Percentiles rank a stretch among this genome's conserved stretches.
Conservation (phyloP, 1,284 basidiomycete genomes). For the Pascua sp. region DNA sequence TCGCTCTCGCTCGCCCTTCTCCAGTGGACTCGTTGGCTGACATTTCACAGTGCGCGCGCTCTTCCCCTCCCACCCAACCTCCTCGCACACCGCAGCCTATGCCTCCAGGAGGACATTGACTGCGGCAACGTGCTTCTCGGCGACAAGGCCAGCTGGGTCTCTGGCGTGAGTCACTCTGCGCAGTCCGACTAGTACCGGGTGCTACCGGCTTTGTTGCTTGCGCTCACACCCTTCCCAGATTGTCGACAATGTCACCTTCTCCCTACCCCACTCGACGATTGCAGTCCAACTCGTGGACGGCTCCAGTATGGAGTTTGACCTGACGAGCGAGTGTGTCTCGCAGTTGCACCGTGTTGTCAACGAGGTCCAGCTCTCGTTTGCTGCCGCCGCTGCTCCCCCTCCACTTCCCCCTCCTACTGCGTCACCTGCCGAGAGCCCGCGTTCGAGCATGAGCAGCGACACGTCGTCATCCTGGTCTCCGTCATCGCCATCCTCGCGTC, state of each 20-base stretch:
- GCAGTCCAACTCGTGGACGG: constrained; percentile 47
- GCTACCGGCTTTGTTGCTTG: background rate
- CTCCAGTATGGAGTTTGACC: constrained; percentile 31
- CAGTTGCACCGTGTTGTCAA: constrained; percentile 41
- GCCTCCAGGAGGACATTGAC: constrained; percentile 45
- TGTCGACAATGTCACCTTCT: constrained; percentile 49
- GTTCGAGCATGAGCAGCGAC: constrained; percentile 11
- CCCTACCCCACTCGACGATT: constrained; percentile 33
- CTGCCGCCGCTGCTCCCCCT: constrained; percentile 25
- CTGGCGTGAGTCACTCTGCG: constrained; percentile 29
- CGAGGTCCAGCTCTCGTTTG: constrained; percentile 48
- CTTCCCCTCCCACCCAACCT: constrained; percentile 48
- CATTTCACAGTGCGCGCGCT: constrained; percentile 26
- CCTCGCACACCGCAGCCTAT: constrained; percentile 44
- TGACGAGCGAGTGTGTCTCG: constrained; percentile 27
- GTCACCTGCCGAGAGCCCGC: constrained; percentile 24
- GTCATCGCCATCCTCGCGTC: constrained; percentile 14
- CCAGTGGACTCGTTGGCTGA: background rate
- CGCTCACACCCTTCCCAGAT: constrained; percentile 18
- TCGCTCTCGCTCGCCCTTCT: background rate
- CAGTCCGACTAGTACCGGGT: background rate
- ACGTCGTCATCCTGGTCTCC: constrained; percentile 20
- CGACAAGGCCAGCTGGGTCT: constrained; percentile 50
- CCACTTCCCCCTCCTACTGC: constrained; percentile 20
- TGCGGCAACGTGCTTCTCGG: constrained; percentile 48